Conservation (phyloP, 2,329 filamentous ascomycete species). For the Blastomyces gilchristii region DNA sequence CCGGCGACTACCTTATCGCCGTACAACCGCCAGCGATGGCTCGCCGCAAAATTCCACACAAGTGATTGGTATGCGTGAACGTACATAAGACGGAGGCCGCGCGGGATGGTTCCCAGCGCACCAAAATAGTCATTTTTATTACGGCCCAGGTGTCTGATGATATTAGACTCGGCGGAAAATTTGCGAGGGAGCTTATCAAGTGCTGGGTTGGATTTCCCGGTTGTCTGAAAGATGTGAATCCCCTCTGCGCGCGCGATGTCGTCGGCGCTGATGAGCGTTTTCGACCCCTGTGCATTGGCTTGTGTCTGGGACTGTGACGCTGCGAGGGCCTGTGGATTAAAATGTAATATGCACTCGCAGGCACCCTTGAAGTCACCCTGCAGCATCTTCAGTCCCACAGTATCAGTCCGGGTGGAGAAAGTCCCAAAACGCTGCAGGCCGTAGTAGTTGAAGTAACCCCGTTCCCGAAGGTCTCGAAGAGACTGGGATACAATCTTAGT, state of each 20-base stretch:
- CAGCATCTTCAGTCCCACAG: conserved; percentile 73
- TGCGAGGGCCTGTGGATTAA: conserved; percentile 53
- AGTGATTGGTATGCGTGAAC: conserved; percentile 92
- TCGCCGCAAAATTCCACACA: conserved; percentile 82
- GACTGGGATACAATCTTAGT: conserved; percentile 43
- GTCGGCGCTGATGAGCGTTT: conserved; percentile 54
- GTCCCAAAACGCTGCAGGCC: conserved; percentile 95
- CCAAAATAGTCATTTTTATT: conserved; percentile 62
- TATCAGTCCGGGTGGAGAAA: conserved; percentile 73
- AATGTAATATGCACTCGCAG: conserved; percentile 65
- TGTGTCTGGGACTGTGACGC: conserved; percentile 37
- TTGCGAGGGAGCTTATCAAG: conserved; percentile 62
- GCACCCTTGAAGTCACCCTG: conserved; percentile 71
- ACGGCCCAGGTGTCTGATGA: conserved; percentile 63
- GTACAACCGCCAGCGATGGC: conserved; percentile 66
- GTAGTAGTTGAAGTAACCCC: conserved; percentile 95
- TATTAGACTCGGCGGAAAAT: conserved; percentile 66
- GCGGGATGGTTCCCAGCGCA: conserved; percentile 67
- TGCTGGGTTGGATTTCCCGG: conserved; percentile 49
- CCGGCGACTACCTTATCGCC: conserved; percentile 68
- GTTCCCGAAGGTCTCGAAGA: conserved; percentile 55
- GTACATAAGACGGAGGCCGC: conserved; percentile 84
- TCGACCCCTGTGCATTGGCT: conserved; percentile 20
- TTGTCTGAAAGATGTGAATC: conserved; percentile 61
- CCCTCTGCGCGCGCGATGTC: conserved; percentile 70